Base-by-base conservation (phyloP, 371 early-diverging fungal species). In the Dichotomocladium elegans region DNA sequence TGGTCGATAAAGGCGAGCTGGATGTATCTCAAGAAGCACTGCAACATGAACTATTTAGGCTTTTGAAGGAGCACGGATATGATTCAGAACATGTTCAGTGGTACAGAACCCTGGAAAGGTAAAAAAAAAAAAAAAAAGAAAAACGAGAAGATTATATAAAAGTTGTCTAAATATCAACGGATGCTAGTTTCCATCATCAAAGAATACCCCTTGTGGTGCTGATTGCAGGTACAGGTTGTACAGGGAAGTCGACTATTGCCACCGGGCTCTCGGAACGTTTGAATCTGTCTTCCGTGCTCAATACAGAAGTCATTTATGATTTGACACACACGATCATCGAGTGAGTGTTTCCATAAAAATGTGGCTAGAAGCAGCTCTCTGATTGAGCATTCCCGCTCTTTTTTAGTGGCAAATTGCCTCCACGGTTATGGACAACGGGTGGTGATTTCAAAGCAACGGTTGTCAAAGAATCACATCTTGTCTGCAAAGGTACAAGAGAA, bases 201-300 rank as follows among this genome's bases (percentile, higher is more conserved):
- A 69, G 71, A 4, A 70, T 70, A 3, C 71, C 71, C 9, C 42
- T 70, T n/a, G 56, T 70, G 5, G 51, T 70, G 11, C 54, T 70
- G 11, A 41, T 70, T 29, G 71, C 59, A 22, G 71, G 71, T 4
- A 70, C 70, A 12, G 55, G 51, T 9, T 61, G 53, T 1, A 61
- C 57, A 3, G 66, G 70, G 41, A 70, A 70, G 42, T 63, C 66
- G 4, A 68, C 70, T 1, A 60, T 70, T 24, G 71, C 71, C 4
- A 70, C 69, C 10, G 29, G 43, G 15, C 44, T 70, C 11, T 60
- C 68, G 9, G 71, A 70, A 33, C 64, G 68, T 12, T 35, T 70
- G 15, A 70, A 70, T 41, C 41, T 70, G 17, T 63, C 71, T 1
- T 63, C 60, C 6, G 71, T 70, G 5, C 47, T 70, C n/a, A 65